These are phyloP conservation scores for Cicer chorassanicum DNA, from an alignment of 306 rosid genomes.

Conservation along the genomic window DNA sequence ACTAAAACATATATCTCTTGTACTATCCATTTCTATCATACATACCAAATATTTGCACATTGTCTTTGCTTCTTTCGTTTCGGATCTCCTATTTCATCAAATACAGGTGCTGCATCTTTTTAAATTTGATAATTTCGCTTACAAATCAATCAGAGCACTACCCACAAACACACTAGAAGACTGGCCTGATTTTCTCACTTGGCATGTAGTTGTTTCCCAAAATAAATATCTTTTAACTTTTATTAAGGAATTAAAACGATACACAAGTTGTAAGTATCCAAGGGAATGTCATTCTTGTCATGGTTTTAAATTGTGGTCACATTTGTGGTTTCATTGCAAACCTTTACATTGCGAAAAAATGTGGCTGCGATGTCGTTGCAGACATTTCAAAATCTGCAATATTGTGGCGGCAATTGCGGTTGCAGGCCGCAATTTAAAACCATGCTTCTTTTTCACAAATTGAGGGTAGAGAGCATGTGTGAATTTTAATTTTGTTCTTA, in stretches of 20 bases:
- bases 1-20: neutral
- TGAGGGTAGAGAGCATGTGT: constrained; percentile 39
- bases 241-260: neutral
- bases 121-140: constrained; percentile 50
- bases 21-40: constrained; percentile 65
- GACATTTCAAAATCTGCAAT: no score
- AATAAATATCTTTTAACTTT: constrained; percentile 45
- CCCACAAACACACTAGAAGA: constrained; percentile 64
- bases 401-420: no score
- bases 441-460: neutral
- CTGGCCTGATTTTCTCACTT: constrained; percentile 63
- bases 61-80: constrained; percentile 55
- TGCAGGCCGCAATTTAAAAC: no score
- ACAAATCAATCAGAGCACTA: constrained; percentile 62
- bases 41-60: constrained; percentile 64
- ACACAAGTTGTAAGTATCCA: neutral
- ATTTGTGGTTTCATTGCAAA: no score
- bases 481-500: constrained; percentile 1
- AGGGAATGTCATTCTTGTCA: neutral
- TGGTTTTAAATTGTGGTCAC: no score
- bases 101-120: constrained; percentile 57
- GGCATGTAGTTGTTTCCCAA: constrained; percentile 61
- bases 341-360: no score
- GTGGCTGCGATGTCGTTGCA: no score
- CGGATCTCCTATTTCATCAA: constrained; percentile 63